A percentile compares a stretch with the other conserved stretches of the same genome.
Conservation (phyloP, 768 basidiomycete genomes). For the Boletus sp. region DNA sequence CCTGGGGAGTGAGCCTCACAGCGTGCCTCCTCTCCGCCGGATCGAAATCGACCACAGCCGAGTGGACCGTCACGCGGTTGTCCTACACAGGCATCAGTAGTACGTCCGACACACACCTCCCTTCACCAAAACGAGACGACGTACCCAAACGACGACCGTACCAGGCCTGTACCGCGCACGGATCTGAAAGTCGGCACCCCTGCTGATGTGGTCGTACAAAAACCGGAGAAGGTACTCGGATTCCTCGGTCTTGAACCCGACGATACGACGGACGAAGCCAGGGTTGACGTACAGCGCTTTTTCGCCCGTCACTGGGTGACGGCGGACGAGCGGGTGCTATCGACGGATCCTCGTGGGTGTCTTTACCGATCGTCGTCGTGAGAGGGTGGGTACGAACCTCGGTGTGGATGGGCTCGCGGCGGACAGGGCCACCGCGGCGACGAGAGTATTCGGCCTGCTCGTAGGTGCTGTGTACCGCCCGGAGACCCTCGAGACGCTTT, state of each 20-base stretch:
- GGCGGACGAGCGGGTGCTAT: constrained; percentile 44
- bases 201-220: background rate
- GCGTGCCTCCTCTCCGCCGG: background rate
- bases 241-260: constrained; percentile 42
- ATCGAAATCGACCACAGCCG: background rate
- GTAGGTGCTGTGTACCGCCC: constrained; percentile 54
- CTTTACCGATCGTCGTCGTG: background rate
- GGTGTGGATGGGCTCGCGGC: background rate
- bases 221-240: constrained; percentile 35
- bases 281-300: constrained; percentile 52
- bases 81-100: background rate
- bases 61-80: background rate
- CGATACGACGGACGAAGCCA: constrained; percentile 32
- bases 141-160: background rate
- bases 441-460: constrained; percentile 46
- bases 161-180: background rate
- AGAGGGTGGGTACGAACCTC: background rate
- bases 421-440: background rate
- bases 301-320: constrained; percentile 51
- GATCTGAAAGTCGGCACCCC: background rate
- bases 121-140: background rate
- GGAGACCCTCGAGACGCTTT: constrained; percentile 54
- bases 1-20: background rate
- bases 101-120: background rate
- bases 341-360: background rate